Conservation (phyloP, 495 filamentous ascomycete genomes). For the Immersiella caudata region DNA sequence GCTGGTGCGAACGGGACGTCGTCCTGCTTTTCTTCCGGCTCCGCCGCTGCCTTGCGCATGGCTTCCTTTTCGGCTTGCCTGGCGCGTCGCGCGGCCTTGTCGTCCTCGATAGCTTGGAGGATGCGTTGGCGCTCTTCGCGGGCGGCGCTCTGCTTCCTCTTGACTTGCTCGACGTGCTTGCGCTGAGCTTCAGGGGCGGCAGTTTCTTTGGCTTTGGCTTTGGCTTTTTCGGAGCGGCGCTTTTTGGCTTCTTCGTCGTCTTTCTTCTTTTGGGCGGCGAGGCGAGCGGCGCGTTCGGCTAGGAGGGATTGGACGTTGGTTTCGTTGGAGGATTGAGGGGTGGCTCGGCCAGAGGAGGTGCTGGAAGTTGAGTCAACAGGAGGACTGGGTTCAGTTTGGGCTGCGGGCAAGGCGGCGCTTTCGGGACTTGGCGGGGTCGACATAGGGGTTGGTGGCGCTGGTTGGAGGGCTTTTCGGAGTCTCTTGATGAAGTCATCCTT, state of each 20-base stretch:
- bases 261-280: constrained; percentile 35
- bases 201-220: constrained; percentile 42
- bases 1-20: constrained; percentile 22
- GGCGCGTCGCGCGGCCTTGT: constrained; percentile 64
- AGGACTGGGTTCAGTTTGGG: background rate
- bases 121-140: constrained; percentile 63
- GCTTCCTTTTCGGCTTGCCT: constrained; percentile 54
- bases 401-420: background rate
- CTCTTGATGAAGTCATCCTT: constrained; percentile 62
- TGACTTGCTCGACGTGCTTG: constrained; percentile 53
- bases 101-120: constrained; percentile 64
- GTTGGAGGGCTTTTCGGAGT: constrained; percentile 44
- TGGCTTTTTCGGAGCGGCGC: constrained; percentile 34
- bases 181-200: constrained; percentile 35
- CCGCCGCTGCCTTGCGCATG: constrained; percentile 28
- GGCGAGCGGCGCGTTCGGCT: constrained; percentile 34
- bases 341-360: constrained; percentile 20
- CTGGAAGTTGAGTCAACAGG: background rate
- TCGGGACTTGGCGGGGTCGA: background rate
- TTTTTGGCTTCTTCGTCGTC: constrained; percentile 36
- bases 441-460: background rate
- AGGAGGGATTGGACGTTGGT: constrained; percentile 28
- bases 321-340: constrained; percentile 24
- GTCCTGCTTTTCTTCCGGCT: constrained; percentile 6
- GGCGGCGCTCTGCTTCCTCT: constrained; percentile 56